A percentile compares a stretch with the other conserved stretches of the same genome.
Conservation (phyloP, 2,329 filamentous ascomycete species). For the Myotisia sp. region DNA sequence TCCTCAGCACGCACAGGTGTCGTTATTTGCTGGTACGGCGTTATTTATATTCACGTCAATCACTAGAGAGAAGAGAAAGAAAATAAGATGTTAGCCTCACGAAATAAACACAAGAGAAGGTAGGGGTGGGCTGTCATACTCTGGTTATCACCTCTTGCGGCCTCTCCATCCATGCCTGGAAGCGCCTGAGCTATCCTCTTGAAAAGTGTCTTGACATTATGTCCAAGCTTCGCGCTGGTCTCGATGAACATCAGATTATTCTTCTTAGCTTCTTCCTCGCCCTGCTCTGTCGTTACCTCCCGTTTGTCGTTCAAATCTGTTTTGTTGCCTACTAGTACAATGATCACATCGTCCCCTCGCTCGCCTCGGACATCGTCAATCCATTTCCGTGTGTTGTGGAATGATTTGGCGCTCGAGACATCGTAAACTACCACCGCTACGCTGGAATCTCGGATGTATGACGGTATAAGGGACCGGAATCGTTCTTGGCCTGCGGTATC, state of each 20-base stretch:
- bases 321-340: constrained; percentile 97
- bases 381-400: constrained; percentile 98
- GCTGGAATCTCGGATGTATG: constrained; percentile 94
- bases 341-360: constrained; percentile 95
- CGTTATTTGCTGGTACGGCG: constrained; percentile 51
- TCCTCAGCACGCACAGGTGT: constrained; percentile 54
- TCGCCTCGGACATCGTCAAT: constrained; percentile 96
- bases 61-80: constrained; percentile 42
- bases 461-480: constrained; percentile 92
- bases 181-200: constrained; percentile 95
- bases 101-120: neutral
- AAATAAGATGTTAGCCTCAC: constrained; percentile 5
- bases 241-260: constrained; percentile 98
- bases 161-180: constrained; percentile 90
- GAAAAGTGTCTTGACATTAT: constrained; percentile 96
- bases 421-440: constrained; percentile 98
- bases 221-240: constrained; percentile 91
- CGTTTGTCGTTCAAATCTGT: constrained; percentile 97
- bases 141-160: constrained; percentile 61
- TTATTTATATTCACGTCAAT: constrained; percentile 83
- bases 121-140: constrained; percentile 44
- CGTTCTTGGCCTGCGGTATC: constrained; percentile 96
- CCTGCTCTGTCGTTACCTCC: constrained; percentile 89
- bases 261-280: constrained; percentile 95
- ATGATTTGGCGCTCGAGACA: constrained; percentile 92